Base-by-base conservation (phyloP, 2,329 filamentous ascomycete genomes). In the Neofusicoccum ribis region DNA sequence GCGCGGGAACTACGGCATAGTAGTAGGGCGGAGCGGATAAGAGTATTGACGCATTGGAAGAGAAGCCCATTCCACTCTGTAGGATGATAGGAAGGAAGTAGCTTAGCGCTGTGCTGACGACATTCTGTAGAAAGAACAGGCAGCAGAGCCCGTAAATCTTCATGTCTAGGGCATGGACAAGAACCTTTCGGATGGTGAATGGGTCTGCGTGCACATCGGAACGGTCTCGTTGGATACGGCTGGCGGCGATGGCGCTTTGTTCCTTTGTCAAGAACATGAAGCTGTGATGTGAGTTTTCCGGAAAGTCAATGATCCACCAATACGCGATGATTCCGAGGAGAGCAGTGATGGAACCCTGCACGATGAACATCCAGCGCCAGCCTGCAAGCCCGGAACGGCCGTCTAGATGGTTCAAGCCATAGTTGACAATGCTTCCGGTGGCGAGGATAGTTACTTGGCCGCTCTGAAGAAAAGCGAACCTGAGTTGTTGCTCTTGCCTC, bases 301-400 rank as follows among this genome's bases (percentile, higher is more conserved):
- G 88, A 67, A 91, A 90, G 70, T 90, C 87, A 47, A 90, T 81
- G 78, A 91, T 89, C 88, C 88, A 90, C 81, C 87, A 89, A 70
- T 87, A 90, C 0, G 88, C 89, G 12, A 82, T 65, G 36, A 88
- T 70, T 3, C 88, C 88, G 20, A 91, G 76, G 23, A 86, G 74
- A 17, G 74, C 74, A 4, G 88, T 83, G 68, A 90, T 86, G 9
- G 85, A 70, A 0, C 88, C 88, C 69, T 90, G 88, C 0, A 90
- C 85, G 0, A 90, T 73, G 68, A 87, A 91, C 87, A 90, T 90
- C 81, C 85, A 90, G 34, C 86, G 84, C 88, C 88, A 90, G 2
- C 88, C 87, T 9, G 82, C 82, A 27, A 90, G 71, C 5, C 84
- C 84, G 1, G 78, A 80, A 9, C 74, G 78, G 1, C 87, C 86